Conservation (phyloP, 2,329 filamentous ascomycete genomes). For the Aspergillus sergii region DNA sequence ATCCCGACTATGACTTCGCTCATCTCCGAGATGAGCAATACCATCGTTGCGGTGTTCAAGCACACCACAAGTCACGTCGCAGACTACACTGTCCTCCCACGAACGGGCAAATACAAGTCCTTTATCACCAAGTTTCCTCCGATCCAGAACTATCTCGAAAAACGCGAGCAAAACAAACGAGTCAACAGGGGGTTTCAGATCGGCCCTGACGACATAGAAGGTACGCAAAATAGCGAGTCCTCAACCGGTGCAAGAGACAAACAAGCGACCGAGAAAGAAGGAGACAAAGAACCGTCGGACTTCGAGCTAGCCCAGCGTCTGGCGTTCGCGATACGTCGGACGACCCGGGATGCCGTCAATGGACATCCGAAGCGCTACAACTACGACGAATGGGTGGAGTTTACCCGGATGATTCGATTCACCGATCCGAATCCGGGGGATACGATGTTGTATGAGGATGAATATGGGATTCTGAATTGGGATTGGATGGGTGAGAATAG, state of each 20-base stretch:
- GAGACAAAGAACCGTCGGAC: constrained; percentile 51
- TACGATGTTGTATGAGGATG: constrained; percentile 51
- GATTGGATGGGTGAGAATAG: constrained; percentile 73
- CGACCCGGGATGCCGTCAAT: constrained; percentile 34
- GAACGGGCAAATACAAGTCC: constrained; percentile 57
- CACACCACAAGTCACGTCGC: constrained; percentile 62
- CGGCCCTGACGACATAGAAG: constrained; percentile 35
- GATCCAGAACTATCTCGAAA: constrained; percentile 42
- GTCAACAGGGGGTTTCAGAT: constrained; percentile 52
- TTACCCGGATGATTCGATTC: constrained; percentile 72
- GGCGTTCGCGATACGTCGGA: constrained; percentile 69
- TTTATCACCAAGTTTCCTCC: constrained; percentile 52
- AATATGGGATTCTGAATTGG: constrained; percentile 66
- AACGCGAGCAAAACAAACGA: constrained; percentile 47
- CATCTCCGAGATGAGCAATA: constrained; percentile 81
- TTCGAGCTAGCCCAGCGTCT: constrained; percentile 64
- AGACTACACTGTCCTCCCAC: constrained; percentile 68
- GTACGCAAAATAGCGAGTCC: constrained; percentile 16
- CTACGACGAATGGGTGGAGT: constrained; percentile 87
- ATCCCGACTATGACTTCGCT: constrained; percentile 87
- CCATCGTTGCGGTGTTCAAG: constrained; percentile 70
- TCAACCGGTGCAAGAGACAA: not conserved
- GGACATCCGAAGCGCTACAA: constrained; percentile 63
- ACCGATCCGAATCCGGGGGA: constrained; percentile 40
- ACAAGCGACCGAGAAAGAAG: constrained; percentile 48